Percentiles rank a stretch among this genome's conserved stretches.
Evolutionary conservation across 352 stramenopile species (phyloP).

Genomic region (Blastocystis hominis): DNA sequence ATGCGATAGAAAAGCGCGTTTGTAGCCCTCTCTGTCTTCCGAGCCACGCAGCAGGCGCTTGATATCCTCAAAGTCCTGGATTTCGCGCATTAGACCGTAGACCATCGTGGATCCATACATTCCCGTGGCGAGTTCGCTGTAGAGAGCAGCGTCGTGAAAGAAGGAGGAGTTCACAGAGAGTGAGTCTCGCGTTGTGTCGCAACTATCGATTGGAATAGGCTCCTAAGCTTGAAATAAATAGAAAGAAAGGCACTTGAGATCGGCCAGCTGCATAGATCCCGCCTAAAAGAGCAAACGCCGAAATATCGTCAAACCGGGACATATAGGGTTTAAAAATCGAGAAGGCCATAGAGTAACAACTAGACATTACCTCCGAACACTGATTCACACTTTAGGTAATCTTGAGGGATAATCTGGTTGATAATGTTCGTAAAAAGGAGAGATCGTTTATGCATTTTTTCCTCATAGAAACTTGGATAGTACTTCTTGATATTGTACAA

Average conservation of each 20-base stretch:
- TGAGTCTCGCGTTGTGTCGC: background rate
- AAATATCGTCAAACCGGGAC: conserved; percentile 34
- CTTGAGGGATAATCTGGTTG: conserved; percentile 15
- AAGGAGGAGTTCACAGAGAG: background rate
- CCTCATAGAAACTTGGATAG: conserved; percentile 45
- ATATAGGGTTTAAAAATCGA: conserved; percentile 36
- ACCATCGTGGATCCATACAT: conserved; percentile 39
- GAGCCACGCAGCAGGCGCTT: background rate
- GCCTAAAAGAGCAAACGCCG: background rate
- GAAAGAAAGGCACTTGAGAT: background rate
- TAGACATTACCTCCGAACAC: background rate
- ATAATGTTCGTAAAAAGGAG: background rate
- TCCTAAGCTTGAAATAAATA: background rate
- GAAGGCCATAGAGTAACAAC: background rate
- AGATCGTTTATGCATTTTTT: background rate
- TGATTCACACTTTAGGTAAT: background rate
- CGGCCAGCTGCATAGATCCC: background rate
- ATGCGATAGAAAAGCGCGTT: background rate
- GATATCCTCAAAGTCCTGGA: background rate
- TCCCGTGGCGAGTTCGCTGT: conserved; percentile 45
- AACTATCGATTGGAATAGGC: background rate
- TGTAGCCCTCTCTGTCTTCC: conserved; percentile 15
- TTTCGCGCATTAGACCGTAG: conserved; percentile 30
- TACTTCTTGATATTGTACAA: background rate
- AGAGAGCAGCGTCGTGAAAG: background rate